Percentiles rank a stretch among this genome's conserved stretches.
Conservation (phyloP, 495 filamentous ascomycete species). For the Xylaria longipes region DNA sequence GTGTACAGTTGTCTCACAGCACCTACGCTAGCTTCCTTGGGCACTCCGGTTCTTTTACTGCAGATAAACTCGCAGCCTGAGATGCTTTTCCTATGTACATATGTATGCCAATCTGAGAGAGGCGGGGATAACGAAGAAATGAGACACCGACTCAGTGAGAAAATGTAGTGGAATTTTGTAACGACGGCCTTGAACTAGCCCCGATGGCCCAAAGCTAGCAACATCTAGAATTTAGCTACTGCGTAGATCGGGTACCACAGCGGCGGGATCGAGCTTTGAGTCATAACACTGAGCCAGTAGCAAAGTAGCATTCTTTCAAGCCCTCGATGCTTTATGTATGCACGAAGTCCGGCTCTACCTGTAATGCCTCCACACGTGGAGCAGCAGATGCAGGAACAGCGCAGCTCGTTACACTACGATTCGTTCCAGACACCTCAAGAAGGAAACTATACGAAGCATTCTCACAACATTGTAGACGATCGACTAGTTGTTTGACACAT, state of each 20-base stretch:
- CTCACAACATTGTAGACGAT: not conserved
- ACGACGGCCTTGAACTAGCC: conserved; percentile 2
- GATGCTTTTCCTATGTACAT: not conserved
- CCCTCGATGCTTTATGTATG: not conserved
- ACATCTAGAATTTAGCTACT: conserved; percentile 11
- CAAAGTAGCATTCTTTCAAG: not conserved
- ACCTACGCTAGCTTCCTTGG: conserved; percentile 12
- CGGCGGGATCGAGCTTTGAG: conserved; percentile 22
- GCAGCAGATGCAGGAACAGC: conserved; percentile 28
- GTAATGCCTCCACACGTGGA: conserved; percentile 28
- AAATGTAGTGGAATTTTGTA: conserved; percentile 8
- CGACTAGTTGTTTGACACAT: conserved; percentile 23
- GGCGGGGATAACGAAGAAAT: not conserved
- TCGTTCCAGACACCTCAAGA: not conserved
- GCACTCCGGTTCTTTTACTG: not conserved
- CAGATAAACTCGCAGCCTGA: not conserved
- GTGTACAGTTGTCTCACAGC: conserved; percentile 8
- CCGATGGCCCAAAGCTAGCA: conserved; percentile 12
- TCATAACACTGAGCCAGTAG: not conserved
- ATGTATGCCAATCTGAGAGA: not conserved
- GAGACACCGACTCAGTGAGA: not conserved
- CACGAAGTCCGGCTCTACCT: conserved; percentile 3
- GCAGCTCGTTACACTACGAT: conserved; percentile 8
- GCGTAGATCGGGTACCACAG: conserved; percentile 21
- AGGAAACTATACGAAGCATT: not conserved